Base-by-base conservation (phyloP, 306 rosid genomes). In the Prunus mume region DNA sequence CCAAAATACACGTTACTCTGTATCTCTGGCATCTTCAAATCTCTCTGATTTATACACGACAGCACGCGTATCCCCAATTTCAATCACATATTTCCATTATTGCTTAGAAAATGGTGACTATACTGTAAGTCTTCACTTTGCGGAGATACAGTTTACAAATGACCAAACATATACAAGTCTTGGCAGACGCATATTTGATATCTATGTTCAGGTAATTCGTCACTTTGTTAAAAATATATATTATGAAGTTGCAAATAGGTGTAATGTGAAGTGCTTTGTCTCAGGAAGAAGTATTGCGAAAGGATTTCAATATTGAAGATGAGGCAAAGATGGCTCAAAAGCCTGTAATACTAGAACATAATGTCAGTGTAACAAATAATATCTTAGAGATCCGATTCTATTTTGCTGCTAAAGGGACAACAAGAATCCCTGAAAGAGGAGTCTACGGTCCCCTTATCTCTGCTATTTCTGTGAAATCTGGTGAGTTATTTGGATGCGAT, bases 41-140 rank as follows among this genome's bases (percentile, higher is more conserved):
- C 14, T 82, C 75, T 75, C 89, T 6, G 86, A 79, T 55, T 10
- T 86, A 47, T 91, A 91, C 75, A 58, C 57, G 55, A 79, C 96
- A 4, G 90, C 96, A 30, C 90, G 90, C 57, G 64, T 19, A 69
- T 38, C 89, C 81, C 96, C 96, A 64, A 79, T 83, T 75, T 81
- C 91, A 4, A 86, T 91, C 25, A 81, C 91, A 63, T 91, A 87
- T 71, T 91, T 91, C 85, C 96, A 91, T 73, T 78, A 85, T 72
- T 91, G 93, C 81, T 85, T 91, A 82, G 89, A 87, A 61, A 84
- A 91, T 78, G 93, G 96, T 73, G 73, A 82, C 85, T 92, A 88
- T 74, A 81, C 79, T 19, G 78, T 90, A 14, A 85, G 63, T 64
- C 87, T 92, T 77, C 92, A 87, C 86, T 91, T 91, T 55, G 86